Percentiles rank a stretch among this genome's conserved stretches.
These are phyloP conservation scores for Arachis hypogaea DNA, from an alignment of 306 rosid species.

Conservation along the genomic window DNA sequence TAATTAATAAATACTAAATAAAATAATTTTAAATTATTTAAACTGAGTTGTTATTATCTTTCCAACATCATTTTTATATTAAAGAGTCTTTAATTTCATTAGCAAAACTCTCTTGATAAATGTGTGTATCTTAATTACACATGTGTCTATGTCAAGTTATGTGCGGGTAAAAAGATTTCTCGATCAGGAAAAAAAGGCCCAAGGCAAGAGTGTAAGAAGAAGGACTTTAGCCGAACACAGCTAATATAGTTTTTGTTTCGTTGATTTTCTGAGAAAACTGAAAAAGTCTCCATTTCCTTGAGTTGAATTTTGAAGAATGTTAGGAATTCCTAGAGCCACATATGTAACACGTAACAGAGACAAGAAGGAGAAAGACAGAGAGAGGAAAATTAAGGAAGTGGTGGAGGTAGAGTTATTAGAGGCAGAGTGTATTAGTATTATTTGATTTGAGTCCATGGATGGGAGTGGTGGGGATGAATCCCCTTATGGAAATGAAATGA, in stretches of 20 bases:
- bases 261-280: background rate
- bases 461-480: background rate
- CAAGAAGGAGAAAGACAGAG: conserved; percentile 14
- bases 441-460: background rate
- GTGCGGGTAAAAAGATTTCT: background rate
- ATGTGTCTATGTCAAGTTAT: background rate
- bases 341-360: conserved; percentile 12
- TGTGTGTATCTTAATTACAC: background rate
- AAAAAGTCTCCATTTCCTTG: background rate
- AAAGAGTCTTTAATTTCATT: too few relatives aligned
- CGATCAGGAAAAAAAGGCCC: background rate
- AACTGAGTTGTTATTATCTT: too few relatives aligned
- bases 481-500: conserved; percentile 12
- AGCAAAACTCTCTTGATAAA: too few relatives aligned
- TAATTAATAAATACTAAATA: too few relatives aligned
- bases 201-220: too few relatives aligned
- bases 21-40: too few relatives aligned
- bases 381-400: background rate
- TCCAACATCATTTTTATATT: too few relatives aligned
- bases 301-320: background rate
- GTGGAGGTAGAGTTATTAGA: background rate
- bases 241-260: background rate
- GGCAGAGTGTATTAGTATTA: background rate
- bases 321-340: conserved; percentile 36
- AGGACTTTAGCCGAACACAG: background rate